phyloP scores from a whole-genome alignment of 305 asterid species.

The Fraxinus greggii region DNA sequence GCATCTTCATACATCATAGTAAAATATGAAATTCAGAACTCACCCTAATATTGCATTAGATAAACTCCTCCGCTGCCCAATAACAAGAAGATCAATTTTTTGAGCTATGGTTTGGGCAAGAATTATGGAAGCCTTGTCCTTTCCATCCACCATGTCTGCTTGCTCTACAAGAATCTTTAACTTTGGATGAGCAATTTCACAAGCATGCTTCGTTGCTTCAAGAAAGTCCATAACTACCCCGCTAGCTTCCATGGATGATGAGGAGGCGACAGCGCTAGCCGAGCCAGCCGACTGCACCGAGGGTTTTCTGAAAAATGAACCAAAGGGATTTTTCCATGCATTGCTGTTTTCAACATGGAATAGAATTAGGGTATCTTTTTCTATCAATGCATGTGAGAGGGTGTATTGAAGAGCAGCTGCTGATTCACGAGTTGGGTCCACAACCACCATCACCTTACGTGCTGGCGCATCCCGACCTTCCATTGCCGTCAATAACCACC shows the following conservation, averaged over 20 bases:
- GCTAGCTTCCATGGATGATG: conserved; percentile 9
- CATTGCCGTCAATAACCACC: conserved; percentile 37
- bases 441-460: conserved; percentile 70
- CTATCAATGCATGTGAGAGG: conserved; percentile 54
- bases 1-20: background rate
- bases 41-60: conserved; percentile 63
- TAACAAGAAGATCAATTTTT: conserved; percentile 53
- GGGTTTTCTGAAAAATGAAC: conserved; percentile 40
- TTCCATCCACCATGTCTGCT: conserved; percentile 48
- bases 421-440: conserved; percentile 68
- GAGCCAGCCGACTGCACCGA: conserved; percentile 1
- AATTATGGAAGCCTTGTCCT: conserved; percentile 63
- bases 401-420: conserved; percentile 66
- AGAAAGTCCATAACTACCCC: conserved; percentile 40
- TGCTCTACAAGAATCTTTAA: conserved; percentile 43
- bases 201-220: conserved; percentile 56
- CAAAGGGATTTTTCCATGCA: conserved; percentile 58
- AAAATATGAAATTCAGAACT: conserved; percentile 12
- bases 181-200: conserved; percentile 40
- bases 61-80: conserved; percentile 58
- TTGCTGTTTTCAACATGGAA: conserved; percentile 50
- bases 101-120: conserved; percentile 39
- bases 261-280: conserved; percentile 7
- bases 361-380: conserved; percentile 49
- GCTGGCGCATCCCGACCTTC: conserved; percentile 29